Evolutionary conservation across 2,329 filamentous ascomycete species (phyloP), one percentile per base, ranked within the genome.

Genomic region (Dothidotthia symphoricarpi): DNA sequence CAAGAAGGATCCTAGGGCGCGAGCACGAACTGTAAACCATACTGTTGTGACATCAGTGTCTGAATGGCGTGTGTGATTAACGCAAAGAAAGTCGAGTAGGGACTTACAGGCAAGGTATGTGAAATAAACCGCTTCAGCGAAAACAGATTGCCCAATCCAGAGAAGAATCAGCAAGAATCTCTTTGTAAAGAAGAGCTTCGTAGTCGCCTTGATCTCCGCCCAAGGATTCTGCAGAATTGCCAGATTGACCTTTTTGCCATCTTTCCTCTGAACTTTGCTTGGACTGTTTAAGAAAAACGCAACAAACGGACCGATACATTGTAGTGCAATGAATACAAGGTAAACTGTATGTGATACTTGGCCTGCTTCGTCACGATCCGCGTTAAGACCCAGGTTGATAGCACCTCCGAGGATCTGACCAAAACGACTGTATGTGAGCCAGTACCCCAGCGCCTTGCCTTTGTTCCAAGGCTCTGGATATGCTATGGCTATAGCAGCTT

Each of bases 351-450:
- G 86, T 0, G 81, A 84, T 0, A 88, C 82, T 31, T 80, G 77
- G 1, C 83, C 85, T 0, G 78, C 78, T 34, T 75, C 57, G 43
- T 75, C 69, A 0, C 75, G 69, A 25, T 80, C 57, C 0, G 72
- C 72, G 50, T 88, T 87, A 9, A 88, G 63, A 0, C 81, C 81
- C 0, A 88, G 66, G 31, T 85, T 87, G 56, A 88, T 82, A 0
- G 83, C 82, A 9, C 84, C 85, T 2, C 85, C 85, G 0, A 88
- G 65, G 11, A 88, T 82, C 57, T 86, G 83, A 0, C 84, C 84
- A 2, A 72, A 69, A 1, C 85, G 72, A 3, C 76, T 72, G 45
- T 76, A 80, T 4, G 70, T 75, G 4, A 87, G 71, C 85, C 85
- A 88, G 54, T 83, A 81, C 0, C 82, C 84, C 0, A 88, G 68